These are phyloP conservation scores for Udeniomyces megalosporus DNA, from an alignment of 768 basidiomycete species.

Conservation along the genomic window DNA sequence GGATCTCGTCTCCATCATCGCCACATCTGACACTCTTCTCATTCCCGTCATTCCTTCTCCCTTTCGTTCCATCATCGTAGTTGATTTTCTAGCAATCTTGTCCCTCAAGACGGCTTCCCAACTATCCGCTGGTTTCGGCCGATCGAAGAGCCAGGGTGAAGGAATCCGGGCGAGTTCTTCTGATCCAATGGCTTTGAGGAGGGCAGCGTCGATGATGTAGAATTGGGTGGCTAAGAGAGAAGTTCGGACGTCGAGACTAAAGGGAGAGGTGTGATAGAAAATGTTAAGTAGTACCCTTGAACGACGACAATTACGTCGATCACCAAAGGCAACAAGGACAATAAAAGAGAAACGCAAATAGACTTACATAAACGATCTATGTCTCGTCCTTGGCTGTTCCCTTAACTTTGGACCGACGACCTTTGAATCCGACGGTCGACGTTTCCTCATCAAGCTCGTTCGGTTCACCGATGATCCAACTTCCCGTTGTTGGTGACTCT, in stretches of 20 bases:
- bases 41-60: constrained; percentile 28
- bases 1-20: constrained; percentile 56
- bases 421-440: background rate
- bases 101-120: constrained; percentile 73
- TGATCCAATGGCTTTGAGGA: constrained; percentile 69
- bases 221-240: constrained; percentile 58
- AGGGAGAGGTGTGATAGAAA: background rate
- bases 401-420: background rate
- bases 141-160: constrained; percentile 19
- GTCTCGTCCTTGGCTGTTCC: background rate
- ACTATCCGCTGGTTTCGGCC: constrained; percentile 46
- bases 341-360: background rate
- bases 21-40: constrained; percentile 35
- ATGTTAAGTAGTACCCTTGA: background rate
- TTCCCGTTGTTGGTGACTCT: too few relatives aligned
- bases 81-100: constrained; percentile 43
- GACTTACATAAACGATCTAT: constrained; percentile 14
- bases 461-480: too few relatives aligned
- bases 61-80: too few relatives aligned
- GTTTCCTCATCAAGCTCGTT: background rate
- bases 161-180: constrained; percentile 51
- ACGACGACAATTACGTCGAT: background rate
- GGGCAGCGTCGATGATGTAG: constrained; percentile 71
- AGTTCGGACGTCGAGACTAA: constrained; percentile 31
- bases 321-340: background rate